phyloP scores from a whole-genome alignment of 192 early-diverging fungal genomes.

The Mortierella alpina region DNA sequence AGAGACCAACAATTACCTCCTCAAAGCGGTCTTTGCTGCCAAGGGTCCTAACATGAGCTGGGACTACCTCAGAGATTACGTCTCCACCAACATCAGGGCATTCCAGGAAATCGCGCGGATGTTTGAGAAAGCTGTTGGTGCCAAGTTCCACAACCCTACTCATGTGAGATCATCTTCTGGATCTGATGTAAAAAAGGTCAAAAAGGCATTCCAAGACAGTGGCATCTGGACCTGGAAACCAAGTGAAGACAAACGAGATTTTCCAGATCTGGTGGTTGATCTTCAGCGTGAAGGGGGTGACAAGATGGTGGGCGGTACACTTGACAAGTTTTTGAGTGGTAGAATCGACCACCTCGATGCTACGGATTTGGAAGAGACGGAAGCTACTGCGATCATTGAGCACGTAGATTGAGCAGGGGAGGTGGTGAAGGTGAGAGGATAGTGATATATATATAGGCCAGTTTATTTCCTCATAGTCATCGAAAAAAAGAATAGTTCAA shows the following conservation, averaged over 20 bases:
- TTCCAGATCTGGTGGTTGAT: slow-evolving; percentile 11
- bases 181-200: neutral
- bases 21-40: slow-evolving; percentile 28
- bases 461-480: slow-evolving; percentile 1
- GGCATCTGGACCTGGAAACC: slow-evolving; percentile 1
- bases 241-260: neutral
- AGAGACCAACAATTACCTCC: slow-evolving; percentile 29
- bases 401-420: neutral
- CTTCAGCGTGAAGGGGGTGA: slow-evolving; percentile 12
- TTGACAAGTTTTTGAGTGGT: slow-evolving; percentile 2
- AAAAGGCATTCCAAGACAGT: neutral
- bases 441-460: slow-evolving; percentile 5
- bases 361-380: slow-evolving; percentile 20
- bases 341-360: neutral
- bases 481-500: slow-evolving; percentile 9
- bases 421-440: neutral
- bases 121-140: slow-evolving; percentile 23
- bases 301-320: slow-evolving; percentile 17
- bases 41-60: slow-evolving; percentile 34
- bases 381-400: neutral
- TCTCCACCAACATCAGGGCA: slow-evolving; percentile 33
- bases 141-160: neutral
- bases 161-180: slow-evolving; percentile 12
- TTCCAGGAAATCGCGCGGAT: slow-evolving; percentile 21
- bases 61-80: slow-evolving; percentile 15